Evolutionary conservation across 2,329 filamentous ascomycete genomes (phyloP).

Genomic region (Fusarium setosum): DNA sequence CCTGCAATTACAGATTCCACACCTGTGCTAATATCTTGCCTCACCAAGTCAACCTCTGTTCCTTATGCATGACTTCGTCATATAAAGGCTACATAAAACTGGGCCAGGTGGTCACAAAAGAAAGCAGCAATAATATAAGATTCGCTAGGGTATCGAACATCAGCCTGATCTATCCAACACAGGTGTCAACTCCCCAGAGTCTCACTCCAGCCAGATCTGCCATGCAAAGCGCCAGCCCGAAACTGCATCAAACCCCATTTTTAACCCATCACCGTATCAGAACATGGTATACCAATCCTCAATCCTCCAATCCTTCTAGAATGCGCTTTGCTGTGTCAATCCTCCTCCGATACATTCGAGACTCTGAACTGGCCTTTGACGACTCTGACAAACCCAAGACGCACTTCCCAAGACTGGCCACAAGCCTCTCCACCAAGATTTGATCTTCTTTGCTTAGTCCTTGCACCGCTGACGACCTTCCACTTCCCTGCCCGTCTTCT

Average conservation of each 20-base stretch:
- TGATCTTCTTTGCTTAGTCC: conserved; percentile 67
- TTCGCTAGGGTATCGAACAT: conserved; percentile 44
- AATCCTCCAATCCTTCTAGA: conserved; percentile 74
- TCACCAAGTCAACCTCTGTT: too few relatives aligned
- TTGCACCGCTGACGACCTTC: conserved; percentile 56
- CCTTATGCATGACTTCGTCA: too few relatives aligned
- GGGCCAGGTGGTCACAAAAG: too few relatives aligned
- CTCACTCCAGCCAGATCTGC: conserved; percentile 11
- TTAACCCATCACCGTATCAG: not conserved
- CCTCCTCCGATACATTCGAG: conserved; percentile 73
- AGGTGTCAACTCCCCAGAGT: conserved; percentile 38
- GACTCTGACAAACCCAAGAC: conserved; percentile 68
- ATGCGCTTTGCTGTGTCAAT: conserved; percentile 80
- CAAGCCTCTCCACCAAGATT: conserved; percentile 68
- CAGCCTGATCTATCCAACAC: conserved; percentile 39
- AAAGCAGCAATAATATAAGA: conserved; percentile 10
- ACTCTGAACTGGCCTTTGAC: conserved; percentile 66
- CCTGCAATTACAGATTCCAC: too few relatives aligned
- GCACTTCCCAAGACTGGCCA: conserved; percentile 69
- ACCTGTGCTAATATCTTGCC: too few relatives aligned
- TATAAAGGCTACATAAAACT: too few relatives aligned
- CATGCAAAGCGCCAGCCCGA: conserved; percentile 30
- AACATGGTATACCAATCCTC: conserved; percentile 4
- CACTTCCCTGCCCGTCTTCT: conserved; percentile 40
- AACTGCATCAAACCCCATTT: conserved; percentile 25